A percentile compares a stretch with the other conserved stretches of the same genome.
Evolutionary conservation across 345 rosid species (phyloP).

Genomic region (Durio zibethinus): DNA sequence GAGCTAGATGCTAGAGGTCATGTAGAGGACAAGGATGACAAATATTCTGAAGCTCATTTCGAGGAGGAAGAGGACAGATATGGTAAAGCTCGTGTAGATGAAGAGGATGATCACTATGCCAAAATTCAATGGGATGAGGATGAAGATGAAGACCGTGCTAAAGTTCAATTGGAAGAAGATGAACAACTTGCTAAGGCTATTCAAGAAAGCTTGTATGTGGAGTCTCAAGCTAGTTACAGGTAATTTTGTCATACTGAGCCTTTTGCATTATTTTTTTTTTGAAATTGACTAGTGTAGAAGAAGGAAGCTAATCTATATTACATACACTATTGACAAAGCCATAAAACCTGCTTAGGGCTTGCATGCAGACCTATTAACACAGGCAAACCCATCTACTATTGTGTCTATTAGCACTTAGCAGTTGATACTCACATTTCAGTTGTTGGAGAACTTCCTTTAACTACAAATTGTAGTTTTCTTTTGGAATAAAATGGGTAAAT

Average conservation of each 20-base stretch:
- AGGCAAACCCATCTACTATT: not conserved
- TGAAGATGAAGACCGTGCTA: slow-evolving; percentile 22
- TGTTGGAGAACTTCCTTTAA: not conserved
- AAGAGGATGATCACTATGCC: slow-evolving; percentile 43
- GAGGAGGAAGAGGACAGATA: slow-evolving; percentile 52
- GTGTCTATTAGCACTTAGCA: not conserved
- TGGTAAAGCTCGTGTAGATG: slow-evolving; percentile 33
- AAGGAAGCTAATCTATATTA: not conserved
- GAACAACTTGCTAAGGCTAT: slow-evolving; percentile 84
- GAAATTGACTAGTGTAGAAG: not conserved
- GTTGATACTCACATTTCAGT: not conserved
- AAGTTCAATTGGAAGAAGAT: slow-evolving; percentile 83
- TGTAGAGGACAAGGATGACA: slow-evolving; percentile 39
- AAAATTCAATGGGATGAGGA: slow-evolving; percentile 30
- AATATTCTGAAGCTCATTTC: slow-evolving; percentile 29
- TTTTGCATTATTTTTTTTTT: not conserved
- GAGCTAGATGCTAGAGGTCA: slow-evolving; percentile 37
- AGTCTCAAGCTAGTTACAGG: slow-evolving; percentile 64
- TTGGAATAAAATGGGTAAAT: not conserved
- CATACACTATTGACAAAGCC: not conserved
- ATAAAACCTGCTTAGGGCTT: slow-evolving; percentile 4
- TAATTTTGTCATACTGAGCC: slow-evolving; percentile 20
- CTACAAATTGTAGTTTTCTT: not conserved
- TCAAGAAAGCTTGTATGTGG: slow-evolving; percentile 69
- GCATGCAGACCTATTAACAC: not conserved